These are phyloP conservation scores for Urtica urens DNA, from an alignment of 306 rosid genomes.

Conservation along the genomic window DNA sequence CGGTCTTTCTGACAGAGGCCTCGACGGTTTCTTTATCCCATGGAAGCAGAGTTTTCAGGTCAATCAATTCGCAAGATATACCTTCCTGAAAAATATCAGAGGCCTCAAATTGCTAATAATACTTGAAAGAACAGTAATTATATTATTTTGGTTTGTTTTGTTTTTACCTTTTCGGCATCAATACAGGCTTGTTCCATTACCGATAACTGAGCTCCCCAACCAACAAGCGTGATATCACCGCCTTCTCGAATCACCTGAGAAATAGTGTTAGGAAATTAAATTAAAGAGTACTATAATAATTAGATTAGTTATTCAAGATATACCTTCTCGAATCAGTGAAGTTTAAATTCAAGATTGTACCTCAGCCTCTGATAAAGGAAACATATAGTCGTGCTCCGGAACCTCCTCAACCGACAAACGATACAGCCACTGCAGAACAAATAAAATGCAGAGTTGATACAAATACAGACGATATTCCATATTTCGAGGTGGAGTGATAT, in stretches of 20 bases:
- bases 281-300: slow-evolving; percentile 9
- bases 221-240: slow-evolving; percentile 80
- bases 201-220: slow-evolving; percentile 97
- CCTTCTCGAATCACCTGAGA: slow-evolving; percentile 79
- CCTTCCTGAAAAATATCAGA: slow-evolving; percentile 64
- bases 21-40: slow-evolving; percentile 97
- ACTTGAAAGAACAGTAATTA: too few species aligned
- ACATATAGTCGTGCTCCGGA: slow-evolving; percentile 78
- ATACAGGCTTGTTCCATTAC: slow-evolving; percentile 86
- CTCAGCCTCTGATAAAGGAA: slow-evolving; percentile 92
- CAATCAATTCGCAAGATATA: slow-evolving; percentile 88
- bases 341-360: slow-evolving; percentile 21
- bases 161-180: slow-evolving; percentile 72
- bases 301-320: slow-evolving; percentile 1
- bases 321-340: too few species aligned
- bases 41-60: slow-evolving; percentile 80
- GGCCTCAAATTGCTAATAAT: too few species aligned
- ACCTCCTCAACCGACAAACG: slow-evolving; percentile 96
- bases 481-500: slow-evolving; percentile 5
- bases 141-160: slow-evolving; percentile 7
- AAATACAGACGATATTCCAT: too few species aligned
- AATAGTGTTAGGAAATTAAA: too few species aligned
- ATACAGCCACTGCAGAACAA: slow-evolving; percentile 68
- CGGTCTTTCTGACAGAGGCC: slow-evolving; percentile 84
- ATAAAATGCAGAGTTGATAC: slow-evolving; percentile 1